Base-by-base conservation (phyloP, 163 green algal genomes). In the Scenedesmus sp. region DNA sequence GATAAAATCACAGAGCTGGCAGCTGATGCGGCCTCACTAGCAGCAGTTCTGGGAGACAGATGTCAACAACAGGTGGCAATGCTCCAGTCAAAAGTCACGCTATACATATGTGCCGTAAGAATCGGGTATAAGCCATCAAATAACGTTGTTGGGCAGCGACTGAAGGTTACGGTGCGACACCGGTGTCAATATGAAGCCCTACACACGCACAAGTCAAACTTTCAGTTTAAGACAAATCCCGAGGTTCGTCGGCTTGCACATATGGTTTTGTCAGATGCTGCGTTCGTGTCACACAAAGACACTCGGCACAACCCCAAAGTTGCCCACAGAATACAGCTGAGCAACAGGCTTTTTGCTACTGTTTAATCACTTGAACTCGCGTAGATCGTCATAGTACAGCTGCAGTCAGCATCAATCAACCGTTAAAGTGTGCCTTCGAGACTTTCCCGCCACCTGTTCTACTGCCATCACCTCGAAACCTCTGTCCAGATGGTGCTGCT, bases 401-500 rank as follows among this genome's bases (percentile, higher is more conserved):
- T 13, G 5, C 23, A 46, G 20, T 1, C 4, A 23, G 13, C 66
- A 79, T 10, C 20, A 52, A 79, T 5, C 23, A n/a, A 79, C 18
- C 20, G 70, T 52, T 3, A 15, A 6, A 2, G 23, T 15, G 2
- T 79, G 23, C 23, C 70, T 79, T 16, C 70, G 70, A 79, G 23
- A 79, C 20, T 79, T 79, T 79, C 70, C 70, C 70, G 70, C 70
- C 70, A 46, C 23, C 70, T 79, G 70, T 79, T 79, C 70, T 79
- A 7, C 23, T 79, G 23, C 70, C 70, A 52, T 79, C 5, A 46
- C 70, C 23, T 88, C 62, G 60, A 34, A 26, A 77, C 76, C 74
- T 74, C 57, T 13, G 7, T 15, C 87, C 89, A 4, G 1, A 97
- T 97, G 95, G 95, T 97, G 57, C 90, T 96, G 8, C 87, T 97